Conservation (phyloP, 2,329 filamentous ascomycete species). For the Phialophora chinensis region DNA sequence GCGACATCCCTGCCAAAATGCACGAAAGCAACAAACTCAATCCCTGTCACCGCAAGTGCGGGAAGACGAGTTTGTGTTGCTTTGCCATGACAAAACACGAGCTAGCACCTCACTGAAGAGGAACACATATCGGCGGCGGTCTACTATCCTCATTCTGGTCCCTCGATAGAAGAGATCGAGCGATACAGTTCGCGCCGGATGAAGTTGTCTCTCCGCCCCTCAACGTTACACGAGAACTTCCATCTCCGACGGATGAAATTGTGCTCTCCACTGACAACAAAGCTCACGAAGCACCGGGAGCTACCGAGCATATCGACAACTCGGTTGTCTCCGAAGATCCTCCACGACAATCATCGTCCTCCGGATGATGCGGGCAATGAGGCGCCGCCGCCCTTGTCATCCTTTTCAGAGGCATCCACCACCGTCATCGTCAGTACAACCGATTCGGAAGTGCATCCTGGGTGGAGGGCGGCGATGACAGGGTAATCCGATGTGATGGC, state of each 20-base stretch:
- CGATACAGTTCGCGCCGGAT: conserved; percentile 34
- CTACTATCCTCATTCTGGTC: conserved; percentile 67
- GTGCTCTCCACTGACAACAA: conserved; percentile 24
- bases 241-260: conserved; percentile 12
- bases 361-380: conserved; percentile 30
- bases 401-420: too few relatives aligned
- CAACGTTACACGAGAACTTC: conserved; percentile 11
- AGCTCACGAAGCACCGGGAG: conserved; percentile 13
- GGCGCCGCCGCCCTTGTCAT: conserved; percentile 9
- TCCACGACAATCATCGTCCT: conserved; percentile 60
- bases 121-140: conserved; percentile 68
- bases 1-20: too few relatives aligned
- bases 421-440: too few relatives aligned
- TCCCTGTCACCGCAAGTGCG: too few relatives aligned
- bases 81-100: too few relatives aligned
- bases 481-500: too few relatives aligned
- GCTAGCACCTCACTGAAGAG: conserved; percentile 47
- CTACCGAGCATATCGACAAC: conserved; percentile 63
- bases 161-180: conserved; percentile 50
- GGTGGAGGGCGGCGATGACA: too few relatives aligned
- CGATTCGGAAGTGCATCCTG: too few relatives aligned
- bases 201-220: conserved; percentile 24
- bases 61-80: too few relatives aligned
- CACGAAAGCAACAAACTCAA: too few relatives aligned
- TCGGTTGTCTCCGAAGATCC: conserved; percentile 64